phyloP scores from a whole-genome alignment of 2,329 filamentous ascomycete genomes.

The Sarocladium oryzae region DNA sequence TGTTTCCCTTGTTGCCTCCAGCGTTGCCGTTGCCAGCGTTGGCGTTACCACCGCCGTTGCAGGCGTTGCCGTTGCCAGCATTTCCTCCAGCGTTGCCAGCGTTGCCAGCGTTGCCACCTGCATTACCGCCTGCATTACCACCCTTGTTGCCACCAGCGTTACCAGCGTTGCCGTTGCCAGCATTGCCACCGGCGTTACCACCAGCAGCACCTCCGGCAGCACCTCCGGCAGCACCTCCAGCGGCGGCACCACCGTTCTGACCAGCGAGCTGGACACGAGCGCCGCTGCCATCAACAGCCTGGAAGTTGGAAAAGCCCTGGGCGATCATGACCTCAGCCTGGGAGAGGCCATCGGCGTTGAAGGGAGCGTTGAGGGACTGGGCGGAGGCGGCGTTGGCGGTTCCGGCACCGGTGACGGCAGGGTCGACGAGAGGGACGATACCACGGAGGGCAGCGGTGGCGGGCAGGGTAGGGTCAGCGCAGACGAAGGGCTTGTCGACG shows the following conservation, averaged over 20 bases:
- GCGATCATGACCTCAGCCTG: conserved; percentile 57
- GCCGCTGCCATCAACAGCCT: conserved; percentile 28
- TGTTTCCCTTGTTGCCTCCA: too few species aligned
- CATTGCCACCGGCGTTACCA: conserved; percentile 20
- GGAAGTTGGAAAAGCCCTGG: conserved; percentile 59
- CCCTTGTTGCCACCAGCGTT: conserved; percentile 13
- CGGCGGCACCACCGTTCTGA: conserved; percentile 24
- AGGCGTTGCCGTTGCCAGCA: conserved; percentile 14
- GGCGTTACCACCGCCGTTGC: conserved; percentile 15
- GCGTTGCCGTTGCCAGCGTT: conserved; percentile 14
- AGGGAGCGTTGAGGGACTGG: conserved; percentile 44
- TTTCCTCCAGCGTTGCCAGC: conserved; percentile 10
- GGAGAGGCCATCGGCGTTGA: conserved; percentile 54
- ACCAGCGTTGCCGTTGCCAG: conserved; percentile 17
- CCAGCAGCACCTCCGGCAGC: conserved; percentile 21
- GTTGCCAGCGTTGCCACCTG: conserved; percentile 11
- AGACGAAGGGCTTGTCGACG: conserved; percentile 54
- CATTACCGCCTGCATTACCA: conserved; percentile 13
- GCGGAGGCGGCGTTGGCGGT: conserved; percentile 54
- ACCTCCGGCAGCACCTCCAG: conserved; percentile 20
- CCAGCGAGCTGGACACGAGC: conserved; percentile 26
- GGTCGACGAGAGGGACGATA: conserved; percentile 62
- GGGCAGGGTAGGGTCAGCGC: conserved; percentile 56
- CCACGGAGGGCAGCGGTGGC: conserved; percentile 55
- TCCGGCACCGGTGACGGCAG: conserved; percentile 50